Conservation (phyloP, 2,329 filamentous ascomycete genomes). For the Achaetomium macrosporum region DNA sequence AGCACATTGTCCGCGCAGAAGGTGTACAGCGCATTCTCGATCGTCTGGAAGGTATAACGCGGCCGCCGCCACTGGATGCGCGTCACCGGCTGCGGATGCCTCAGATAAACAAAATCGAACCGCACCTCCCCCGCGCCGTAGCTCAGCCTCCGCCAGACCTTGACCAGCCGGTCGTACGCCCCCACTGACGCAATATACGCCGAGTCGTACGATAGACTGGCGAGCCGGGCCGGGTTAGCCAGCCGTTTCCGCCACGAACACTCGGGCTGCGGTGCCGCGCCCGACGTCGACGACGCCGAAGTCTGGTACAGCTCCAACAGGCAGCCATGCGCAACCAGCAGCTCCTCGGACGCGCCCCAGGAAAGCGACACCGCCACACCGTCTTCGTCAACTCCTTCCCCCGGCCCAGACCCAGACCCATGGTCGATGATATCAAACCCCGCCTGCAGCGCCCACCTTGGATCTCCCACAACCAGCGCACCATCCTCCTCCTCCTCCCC, state of each 20-base stretch:
- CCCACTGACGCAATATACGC: slow-evolving; percentile 79
- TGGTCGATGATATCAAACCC: slow-evolving; percentile 45
- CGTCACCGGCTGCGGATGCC: slow-evolving; percentile 77
- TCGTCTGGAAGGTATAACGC: slow-evolving; percentile 67
- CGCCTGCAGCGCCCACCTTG: slow-evolving; percentile 59
- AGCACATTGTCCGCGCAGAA: slow-evolving; percentile 75
- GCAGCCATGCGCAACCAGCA: slow-evolving; percentile 67
- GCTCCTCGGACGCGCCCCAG: slow-evolving; percentile 82
- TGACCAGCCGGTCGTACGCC: slow-evolving; percentile 73
- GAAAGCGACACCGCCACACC: slow-evolving; percentile 50
- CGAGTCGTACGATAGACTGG: slow-evolving; percentile 78
- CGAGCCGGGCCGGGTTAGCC: slow-evolving; percentile 67
- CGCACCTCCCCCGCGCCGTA: slow-evolving; percentile 77
- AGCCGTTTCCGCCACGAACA: slow-evolving; percentile 70
- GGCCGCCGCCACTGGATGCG: slow-evolving; percentile 80
- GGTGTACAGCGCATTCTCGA: slow-evolving; percentile 86
- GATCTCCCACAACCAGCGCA: slow-evolving; percentile 33
- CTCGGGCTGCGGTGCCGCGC: slow-evolving; percentile 31
- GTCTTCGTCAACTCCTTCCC: slow-evolving; percentile 17
- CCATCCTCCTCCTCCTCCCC: slow-evolving; percentile 63
- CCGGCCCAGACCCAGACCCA: slow-evolving; percentile 18
- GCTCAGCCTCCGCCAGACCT: slow-evolving; percentile 84
- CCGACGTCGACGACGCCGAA: slow-evolving; percentile 27
- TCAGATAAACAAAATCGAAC: slow-evolving; percentile 86
- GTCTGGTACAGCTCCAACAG: slow-evolving; percentile 60